Evolutionary conservation across 2,329 filamentous ascomycete species (phyloP).

Genomic region (Fonsecaea pedrosoi): DNA sequence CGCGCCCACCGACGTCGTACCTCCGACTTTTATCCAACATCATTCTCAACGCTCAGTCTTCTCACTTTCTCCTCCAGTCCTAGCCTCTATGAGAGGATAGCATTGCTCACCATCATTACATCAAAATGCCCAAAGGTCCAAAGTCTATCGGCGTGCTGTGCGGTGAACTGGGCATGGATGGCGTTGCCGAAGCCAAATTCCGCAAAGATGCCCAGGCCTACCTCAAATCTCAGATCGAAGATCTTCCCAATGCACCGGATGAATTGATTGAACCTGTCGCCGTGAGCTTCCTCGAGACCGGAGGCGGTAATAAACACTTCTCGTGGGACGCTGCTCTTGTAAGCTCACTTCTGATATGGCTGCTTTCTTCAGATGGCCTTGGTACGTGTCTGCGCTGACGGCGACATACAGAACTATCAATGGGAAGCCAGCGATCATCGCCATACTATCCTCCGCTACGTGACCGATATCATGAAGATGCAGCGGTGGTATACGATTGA

Average conservation of each 20-base stretch:
- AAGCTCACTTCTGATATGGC: neutral
- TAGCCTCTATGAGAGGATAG: conserved; percentile 47
- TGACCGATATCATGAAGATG: conserved; percentile 21
- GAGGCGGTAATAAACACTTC: conserved; percentile 15
- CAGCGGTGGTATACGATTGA: conserved; percentile 27
- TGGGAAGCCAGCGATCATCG: conserved; percentile 24
- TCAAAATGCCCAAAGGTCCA: conserved; percentile 23
- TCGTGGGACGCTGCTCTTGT: conserved; percentile 17
- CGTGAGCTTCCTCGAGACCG: conserved; percentile 10
- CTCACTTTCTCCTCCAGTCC: conserved; percentile 50
- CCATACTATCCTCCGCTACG: conserved; percentile 13
- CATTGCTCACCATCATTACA: conserved; percentile 48
- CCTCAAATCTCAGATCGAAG: conserved; percentile 14
- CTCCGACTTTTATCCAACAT: neutral
- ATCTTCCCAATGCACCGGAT: conserved; percentile 19
- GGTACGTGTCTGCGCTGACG: neutral
- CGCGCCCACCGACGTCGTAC: neutral
- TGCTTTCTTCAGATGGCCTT: neutral
- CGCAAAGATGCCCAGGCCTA: conserved; percentile 17
- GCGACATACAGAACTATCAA: conserved; percentile 12
- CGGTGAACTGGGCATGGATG: conserved; percentile 23
- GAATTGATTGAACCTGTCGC: conserved; percentile 17
- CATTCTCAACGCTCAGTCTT: neutral
- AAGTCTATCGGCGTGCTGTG: conserved; percentile 22
- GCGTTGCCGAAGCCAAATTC: conserved; percentile 8